These are phyloP conservation scores for Plicaturopsis crispa DNA, from an alignment of 768 basidiomycete species.

Conservation along the genomic window DNA sequence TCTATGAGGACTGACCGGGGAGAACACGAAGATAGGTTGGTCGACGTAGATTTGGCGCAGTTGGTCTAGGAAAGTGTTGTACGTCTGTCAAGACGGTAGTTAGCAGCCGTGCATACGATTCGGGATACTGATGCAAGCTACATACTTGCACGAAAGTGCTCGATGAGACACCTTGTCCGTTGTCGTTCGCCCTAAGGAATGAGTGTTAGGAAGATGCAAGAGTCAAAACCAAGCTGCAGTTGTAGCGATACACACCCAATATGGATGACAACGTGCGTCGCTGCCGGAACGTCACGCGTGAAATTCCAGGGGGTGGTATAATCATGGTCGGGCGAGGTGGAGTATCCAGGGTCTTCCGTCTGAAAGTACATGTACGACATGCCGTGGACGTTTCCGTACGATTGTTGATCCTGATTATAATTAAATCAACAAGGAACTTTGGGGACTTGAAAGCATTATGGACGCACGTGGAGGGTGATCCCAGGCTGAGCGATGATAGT, in stretches of 20 bases:
- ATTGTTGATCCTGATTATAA: slow-evolving; percentile 34
- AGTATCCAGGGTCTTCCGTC: slow-evolving; percentile 53
- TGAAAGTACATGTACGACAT: slow-evolving; percentile 46
- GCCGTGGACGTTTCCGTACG: slow-evolving; percentile 47
- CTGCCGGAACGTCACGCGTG: slow-evolving; percentile 31
- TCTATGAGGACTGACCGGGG: slow-evolving; percentile 30
- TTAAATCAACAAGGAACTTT: neutral
- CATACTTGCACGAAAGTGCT: slow-evolving; percentile 34
- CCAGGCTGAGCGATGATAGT: slow-evolving; percentile 47
- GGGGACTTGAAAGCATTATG: neutral
- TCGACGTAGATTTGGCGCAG: slow-evolving; percentile 33
- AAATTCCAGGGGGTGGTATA: slow-evolving; percentile 57
- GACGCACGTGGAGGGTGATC: slow-evolving; percentile 35
- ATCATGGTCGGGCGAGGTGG: slow-evolving; percentile 47
- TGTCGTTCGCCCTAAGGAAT: slow-evolving; percentile 41
- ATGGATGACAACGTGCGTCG: slow-evolving; percentile 50
- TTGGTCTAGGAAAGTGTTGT: slow-evolving; percentile 35
- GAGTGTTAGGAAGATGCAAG: neutral
- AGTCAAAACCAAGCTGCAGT: neutral
- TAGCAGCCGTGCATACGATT: neutral
- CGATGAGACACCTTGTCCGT: slow-evolving; percentile 40
- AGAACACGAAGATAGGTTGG: slow-evolving; percentile 47
- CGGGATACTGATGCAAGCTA: neutral
- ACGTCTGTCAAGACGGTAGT: slow-evolving; percentile 25
- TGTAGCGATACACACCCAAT: slow-evolving; percentile 34